Percentiles rank a stretch among this genome's conserved stretches.
Conservation (phyloP, 495 filamentous ascomycete genomes). For the Penicillium egyptiacum region DNA sequence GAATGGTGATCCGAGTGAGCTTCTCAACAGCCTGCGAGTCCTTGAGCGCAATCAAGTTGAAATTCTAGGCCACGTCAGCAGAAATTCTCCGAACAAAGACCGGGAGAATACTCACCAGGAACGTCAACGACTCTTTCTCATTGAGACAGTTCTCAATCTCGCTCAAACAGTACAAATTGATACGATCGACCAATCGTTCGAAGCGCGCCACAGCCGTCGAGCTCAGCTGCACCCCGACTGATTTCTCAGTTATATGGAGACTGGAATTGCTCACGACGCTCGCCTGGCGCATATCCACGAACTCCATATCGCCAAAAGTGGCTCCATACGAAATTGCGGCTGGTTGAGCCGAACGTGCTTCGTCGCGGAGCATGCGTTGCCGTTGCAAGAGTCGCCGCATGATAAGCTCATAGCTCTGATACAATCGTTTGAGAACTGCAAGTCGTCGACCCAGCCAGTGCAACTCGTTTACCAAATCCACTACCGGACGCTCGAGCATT, state of each 20-base stretch:
- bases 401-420: slow-evolving; percentile 75
- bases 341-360: slow-evolving; percentile 27
- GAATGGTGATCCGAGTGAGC: slow-evolving; percentile 74
- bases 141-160: slow-evolving; percentile 76
- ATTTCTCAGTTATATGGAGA: slow-evolving; percentile 27
- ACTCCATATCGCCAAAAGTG: slow-evolving; percentile 33
- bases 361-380: slow-evolving; percentile 45
- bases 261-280: slow-evolving; percentile 29
- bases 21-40: slow-evolving; percentile 77
- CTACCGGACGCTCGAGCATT: slow-evolving; percentile 59
- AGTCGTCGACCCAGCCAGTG: slow-evolving; percentile 70
- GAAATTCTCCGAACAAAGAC: neutral
- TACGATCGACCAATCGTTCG: slow-evolving; percentile 70
- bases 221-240: slow-evolving; percentile 59
- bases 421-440: slow-evolving; percentile 69
- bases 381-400: slow-evolving; percentile 68
- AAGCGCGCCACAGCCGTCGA: slow-evolving; percentile 70
- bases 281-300: slow-evolving; percentile 29
- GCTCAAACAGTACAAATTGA: slow-evolving; percentile 75
- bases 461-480: slow-evolving; percentile 67
- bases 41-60: slow-evolving; percentile 84
- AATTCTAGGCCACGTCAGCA: slow-evolving; percentile 58
- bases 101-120: slow-evolving; percentile 51
- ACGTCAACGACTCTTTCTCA: slow-evolving; percentile 76
- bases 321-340: slow-evolving; percentile 24